Conservation (phyloP, 306 rosid genomes). For the Macrotyloma uniflorum region DNA sequence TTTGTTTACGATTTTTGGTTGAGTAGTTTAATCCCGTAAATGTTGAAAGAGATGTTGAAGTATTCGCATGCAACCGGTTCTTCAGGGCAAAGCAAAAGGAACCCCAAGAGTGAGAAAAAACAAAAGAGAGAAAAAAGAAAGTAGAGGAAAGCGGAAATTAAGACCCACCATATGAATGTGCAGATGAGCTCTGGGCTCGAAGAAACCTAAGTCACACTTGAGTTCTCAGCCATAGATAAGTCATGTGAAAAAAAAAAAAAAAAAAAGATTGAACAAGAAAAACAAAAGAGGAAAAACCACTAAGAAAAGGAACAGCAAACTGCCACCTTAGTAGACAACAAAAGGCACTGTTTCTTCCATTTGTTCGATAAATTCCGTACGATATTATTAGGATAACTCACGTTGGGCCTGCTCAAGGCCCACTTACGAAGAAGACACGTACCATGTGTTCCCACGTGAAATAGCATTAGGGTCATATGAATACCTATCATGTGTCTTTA, state of each 20-base stretch:
- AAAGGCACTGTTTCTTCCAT: constrained; percentile 35
- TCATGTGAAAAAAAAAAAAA: not conserved
- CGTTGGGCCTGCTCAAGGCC: constrained; percentile 51
- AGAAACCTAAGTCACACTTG: constrained; percentile 41
- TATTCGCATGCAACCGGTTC: constrained; percentile 38
- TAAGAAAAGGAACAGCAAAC: constrained; percentile 33
- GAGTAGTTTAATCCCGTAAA: constrained; percentile 31
- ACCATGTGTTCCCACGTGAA: constrained; percentile 47
- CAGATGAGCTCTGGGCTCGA: constrained; percentile 72
- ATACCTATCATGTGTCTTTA: not conserved
- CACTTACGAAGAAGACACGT: constrained; percentile 40
- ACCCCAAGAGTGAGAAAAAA: not conserved
- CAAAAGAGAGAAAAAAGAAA: not conserved
- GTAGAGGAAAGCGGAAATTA: constrained; percentile 20
- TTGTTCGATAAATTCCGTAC: constrained; percentile 50
- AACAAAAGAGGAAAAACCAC: not conserved
- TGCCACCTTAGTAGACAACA: constrained; percentile 66
- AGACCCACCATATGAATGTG: constrained; percentile 61
- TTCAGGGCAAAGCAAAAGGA: constrained; percentile 45
- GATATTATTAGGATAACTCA: constrained; percentile 34
- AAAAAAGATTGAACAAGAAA: not conserved
- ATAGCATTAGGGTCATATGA: not conserved
- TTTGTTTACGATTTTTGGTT: not conserved
- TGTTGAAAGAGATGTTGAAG: constrained; percentile 11
- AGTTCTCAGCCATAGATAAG: constrained; percentile 37